Evolutionary conservation across 192 early-diverging fungal species (phyloP), one percentile per base, ranked within the genome.

Genomic region (Podila epicladia): DNA sequence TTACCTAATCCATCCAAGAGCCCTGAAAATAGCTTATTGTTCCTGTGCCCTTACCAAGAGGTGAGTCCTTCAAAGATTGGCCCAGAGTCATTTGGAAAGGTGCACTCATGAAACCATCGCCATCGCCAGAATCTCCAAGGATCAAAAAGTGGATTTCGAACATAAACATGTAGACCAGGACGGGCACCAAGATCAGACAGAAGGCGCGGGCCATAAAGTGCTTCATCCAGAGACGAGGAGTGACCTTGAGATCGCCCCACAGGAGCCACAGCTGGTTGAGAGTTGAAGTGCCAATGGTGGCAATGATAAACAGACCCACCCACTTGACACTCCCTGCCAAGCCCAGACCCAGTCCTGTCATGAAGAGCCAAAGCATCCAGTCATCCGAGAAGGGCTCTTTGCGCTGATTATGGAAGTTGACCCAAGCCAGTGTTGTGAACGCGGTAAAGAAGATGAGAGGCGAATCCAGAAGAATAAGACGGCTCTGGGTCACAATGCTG

Each of bases 221-320:
- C 33, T 86, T 74, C 60, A 74, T 0, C 71, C 64, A 75, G 78
- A 86, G 15, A 28, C 62, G 51, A 12, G 92, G 65, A 5, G 92
- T 85, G 24, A 93, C 83, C 33, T 86, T 86, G 58, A 88, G 63
- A 70, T 93, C 87, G 60, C 94, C 94, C 68, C 96, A 88, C 62
- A 96, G 80, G 53, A 92, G 82, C 97, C 97, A 98, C 31, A 98
- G 85, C 59, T 97, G 94, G 60, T 91, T 89, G 67, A 97, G 67
- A 1, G 93, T 94, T 29, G 94, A 94, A 53, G 94, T 80, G 9
- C 97, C 97, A 62, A 99, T 86, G 13, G 93, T 87, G 11, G 92
- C 94, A 61, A 98, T 90, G 5, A 92, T 91, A 69, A 99, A 96
- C 33, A 98, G 84, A 22, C 97, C 97, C 32, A 98, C 97, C 95